Conservation (phyloP, 805 yeast species). For the Teunomyces panamensis region DNA sequence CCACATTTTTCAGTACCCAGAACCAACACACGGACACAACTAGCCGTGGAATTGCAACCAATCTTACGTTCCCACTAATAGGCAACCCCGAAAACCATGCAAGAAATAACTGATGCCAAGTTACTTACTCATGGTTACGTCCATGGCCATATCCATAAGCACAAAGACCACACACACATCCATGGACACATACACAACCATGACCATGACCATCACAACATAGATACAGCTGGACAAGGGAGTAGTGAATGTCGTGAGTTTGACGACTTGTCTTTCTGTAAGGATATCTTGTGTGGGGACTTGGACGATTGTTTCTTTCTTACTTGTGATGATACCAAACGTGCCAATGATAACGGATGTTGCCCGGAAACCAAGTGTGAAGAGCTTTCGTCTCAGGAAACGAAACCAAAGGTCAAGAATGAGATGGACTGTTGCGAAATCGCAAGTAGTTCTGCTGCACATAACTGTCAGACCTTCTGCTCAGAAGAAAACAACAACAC, state of each 20-base stretch:
- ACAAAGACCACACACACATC: conserved; percentile 57
- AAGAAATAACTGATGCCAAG: not conserved
- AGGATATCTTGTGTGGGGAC: conserved; percentile 41
- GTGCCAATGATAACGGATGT: conserved; percentile 1
- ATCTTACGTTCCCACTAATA: not conserved
- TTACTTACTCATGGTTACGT: conserved; percentile 46
- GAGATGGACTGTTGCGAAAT: conserved; percentile 10
- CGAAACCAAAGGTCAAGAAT: not conserved
- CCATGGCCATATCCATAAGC: conserved; percentile 67
- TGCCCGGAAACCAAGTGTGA: conserved; percentile 3
- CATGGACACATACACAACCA: conserved; percentile 67
- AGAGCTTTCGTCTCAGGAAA: conserved; percentile 3
- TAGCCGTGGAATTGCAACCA: not conserved
- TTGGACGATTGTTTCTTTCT: conserved; percentile 43
- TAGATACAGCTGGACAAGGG: not conserved
- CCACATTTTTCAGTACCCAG: not conserved
- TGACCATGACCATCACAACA: conserved; percentile 24
- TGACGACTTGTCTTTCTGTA: conserved; percentile 32
- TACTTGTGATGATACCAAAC: conserved; percentile 26
- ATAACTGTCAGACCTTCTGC: not conserved
- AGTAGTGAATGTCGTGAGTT: conserved; percentile 22
- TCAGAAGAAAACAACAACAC: not conserved
- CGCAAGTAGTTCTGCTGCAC: conserved; percentile 5
- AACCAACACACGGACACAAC: not conserved
- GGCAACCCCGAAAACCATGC: not conserved